Percentiles rank a stretch among this genome's conserved stretches.
phyloP scores from a whole-genome alignment of 75 land plant species.

The Sequoiadendron giganteum region DNA sequence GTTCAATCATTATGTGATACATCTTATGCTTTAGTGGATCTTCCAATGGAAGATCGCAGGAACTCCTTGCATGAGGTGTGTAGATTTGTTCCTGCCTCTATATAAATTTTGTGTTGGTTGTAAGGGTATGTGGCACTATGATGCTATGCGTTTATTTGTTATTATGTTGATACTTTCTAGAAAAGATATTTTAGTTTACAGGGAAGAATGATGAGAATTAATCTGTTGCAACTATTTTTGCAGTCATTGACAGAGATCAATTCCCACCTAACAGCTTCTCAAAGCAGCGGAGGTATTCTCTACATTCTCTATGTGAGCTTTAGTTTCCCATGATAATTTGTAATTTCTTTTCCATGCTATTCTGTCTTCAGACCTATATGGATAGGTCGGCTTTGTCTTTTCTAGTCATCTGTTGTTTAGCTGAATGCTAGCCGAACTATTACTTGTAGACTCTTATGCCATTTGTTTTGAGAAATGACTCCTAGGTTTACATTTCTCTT shows the following conservation, averaged over 20 bases:
- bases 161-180: background rate
- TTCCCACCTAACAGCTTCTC: slow-evolving; percentile 62
- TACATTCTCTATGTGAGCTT: background rate
- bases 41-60: slow-evolving; percentile 94
- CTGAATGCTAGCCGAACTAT: background rate
- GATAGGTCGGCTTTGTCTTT: background rate
- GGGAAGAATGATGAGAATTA: background rate
- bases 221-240: background rate
- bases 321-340: background rate
- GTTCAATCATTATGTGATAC: slow-evolving; percentile 94
- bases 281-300: slow-evolving; percentile 83
- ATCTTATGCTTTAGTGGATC: slow-evolving; percentile 91
- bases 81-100: slow-evolving; percentile 9
- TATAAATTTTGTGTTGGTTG: background rate
- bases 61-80: slow-evolving; percentile 87
- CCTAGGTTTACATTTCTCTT: background rate
- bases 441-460: background rate
- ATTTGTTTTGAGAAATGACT: background rate
- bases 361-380: background rate
- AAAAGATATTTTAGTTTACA: background rate
- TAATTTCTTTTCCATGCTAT: background rate
- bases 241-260: slow-evolving; percentile 96
- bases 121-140: background rate
- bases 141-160: background rate
- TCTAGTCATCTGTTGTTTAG: background rate